Percentiles rank a stretch among this genome's conserved stretches.
Evolutionary conservation across 345 rosid species (phyloP).

Genomic region (Bruguiera sexangula): DNA sequence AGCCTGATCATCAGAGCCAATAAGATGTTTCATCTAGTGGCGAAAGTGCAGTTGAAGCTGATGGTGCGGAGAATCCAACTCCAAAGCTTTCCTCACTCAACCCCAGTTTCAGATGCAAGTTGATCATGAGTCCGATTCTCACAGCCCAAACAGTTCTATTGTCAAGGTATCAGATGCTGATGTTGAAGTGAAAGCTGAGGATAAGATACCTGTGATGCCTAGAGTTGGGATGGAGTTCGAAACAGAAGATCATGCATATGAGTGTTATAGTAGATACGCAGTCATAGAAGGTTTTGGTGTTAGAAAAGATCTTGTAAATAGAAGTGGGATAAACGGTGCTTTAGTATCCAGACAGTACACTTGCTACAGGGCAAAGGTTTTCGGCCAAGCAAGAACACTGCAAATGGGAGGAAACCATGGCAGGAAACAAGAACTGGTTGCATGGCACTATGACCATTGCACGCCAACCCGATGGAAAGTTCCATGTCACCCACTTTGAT

Average conservation of each 20-base stretch:
- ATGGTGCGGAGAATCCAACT: no score
- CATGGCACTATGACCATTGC: slow-evolving; percentile 42
- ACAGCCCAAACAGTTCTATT: no score
- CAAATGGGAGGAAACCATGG: slow-evolving; percentile 26
- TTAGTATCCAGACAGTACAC: slow-evolving; percentile 37
- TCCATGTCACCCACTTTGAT: slow-evolving; percentile 23
- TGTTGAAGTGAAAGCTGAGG: no score
- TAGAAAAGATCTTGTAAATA: slow-evolving; percentile 37
- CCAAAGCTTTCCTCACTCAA: no score
- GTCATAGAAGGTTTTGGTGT: slow-evolving; percentile 36
- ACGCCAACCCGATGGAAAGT: slow-evolving; percentile 35
- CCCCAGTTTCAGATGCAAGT: no score
- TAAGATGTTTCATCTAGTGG: background rate
- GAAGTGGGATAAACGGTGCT: slow-evolving; percentile 28
- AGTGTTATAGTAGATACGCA: slow-evolving; percentile 20
- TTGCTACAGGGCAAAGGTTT: slow-evolving; percentile 36
- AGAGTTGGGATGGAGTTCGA: no score
- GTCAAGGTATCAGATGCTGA: no score
- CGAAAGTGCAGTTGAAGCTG: no score
- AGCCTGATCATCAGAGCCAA: slow-evolving; percentile 4
- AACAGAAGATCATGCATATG: no score
- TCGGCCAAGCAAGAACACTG: slow-evolving; percentile 22
- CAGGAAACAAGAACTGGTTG: slow-evolving; percentile 42
- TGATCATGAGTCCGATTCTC: no score
- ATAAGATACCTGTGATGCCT: no score